Conservation (phyloP, 2,329 filamentous ascomycete species). For the Cordyceps fumosorosea region DNA sequence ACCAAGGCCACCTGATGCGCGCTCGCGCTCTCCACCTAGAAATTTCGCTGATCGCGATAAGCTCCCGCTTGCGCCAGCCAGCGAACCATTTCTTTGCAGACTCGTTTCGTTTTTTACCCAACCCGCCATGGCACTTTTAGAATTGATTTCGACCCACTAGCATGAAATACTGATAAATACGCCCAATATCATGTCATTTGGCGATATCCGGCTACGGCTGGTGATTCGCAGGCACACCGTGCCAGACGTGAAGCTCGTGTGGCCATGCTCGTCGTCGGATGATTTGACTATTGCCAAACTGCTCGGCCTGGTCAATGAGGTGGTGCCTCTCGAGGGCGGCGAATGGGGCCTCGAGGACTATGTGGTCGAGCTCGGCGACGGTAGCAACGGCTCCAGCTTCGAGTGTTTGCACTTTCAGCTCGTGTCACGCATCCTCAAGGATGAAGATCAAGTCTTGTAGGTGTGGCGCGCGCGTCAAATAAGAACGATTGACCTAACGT, state of each 20-base stretch:
- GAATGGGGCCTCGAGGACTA: slow-evolving; percentile 91
- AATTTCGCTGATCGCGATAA: slow-evolving; percentile 10
- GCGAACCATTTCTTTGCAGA: neutral
- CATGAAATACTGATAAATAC: neutral
- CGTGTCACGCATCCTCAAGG: slow-evolving; percentile 62
- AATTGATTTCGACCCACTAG: neutral
- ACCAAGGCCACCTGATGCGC: slow-evolving; percentile 1
- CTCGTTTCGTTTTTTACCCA: neutral
- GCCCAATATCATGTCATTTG: slow-evolving; percentile 22
- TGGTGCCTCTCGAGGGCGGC: slow-evolving; percentile 71
- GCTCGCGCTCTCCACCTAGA: slow-evolving; percentile 8
- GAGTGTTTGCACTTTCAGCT: slow-evolving; percentile 84
- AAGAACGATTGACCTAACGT: neutral
- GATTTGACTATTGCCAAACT: slow-evolving; percentile 69
- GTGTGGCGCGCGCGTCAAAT: slow-evolving; percentile 25
- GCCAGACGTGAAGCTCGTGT: slow-evolving; percentile 65
- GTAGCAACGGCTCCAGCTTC: slow-evolving; percentile 51
- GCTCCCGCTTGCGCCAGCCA: neutral
- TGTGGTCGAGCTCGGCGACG: slow-evolving; percentile 62
- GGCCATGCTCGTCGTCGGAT: slow-evolving; percentile 52
- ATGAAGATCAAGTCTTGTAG: slow-evolving; percentile 78
- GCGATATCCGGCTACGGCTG: slow-evolving; percentile 62
- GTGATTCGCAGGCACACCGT: slow-evolving; percentile 66
- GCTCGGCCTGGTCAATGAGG: slow-evolving; percentile 69
- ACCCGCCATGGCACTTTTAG: neutral